phyloP scores from a whole-genome alignment of 495 filamentous ascomycete genomes.

The Penicillium atrosanguineum region DNA sequence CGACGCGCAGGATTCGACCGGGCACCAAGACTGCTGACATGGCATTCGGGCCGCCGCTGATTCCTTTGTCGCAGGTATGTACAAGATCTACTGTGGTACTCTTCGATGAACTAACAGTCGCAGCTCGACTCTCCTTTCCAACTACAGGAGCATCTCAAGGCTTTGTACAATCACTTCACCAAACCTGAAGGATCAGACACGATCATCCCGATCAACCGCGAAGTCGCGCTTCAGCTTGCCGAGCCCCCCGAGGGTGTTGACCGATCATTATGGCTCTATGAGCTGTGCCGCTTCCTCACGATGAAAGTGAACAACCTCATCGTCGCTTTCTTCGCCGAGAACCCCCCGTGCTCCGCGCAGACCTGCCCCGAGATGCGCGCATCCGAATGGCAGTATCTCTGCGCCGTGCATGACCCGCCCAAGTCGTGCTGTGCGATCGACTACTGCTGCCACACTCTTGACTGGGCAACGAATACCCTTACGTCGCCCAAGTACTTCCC shows the following conservation, averaged over 20 bases:
- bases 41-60: conserved; percentile 83
- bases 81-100: background rate
- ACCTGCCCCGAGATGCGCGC: conserved; percentile 99
- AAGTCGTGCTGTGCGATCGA: conserved; percentile 97
- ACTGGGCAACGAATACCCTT: conserved; percentile 91
- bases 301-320: conserved; percentile 90
- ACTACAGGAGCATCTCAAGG: conserved; percentile 96
- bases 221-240: conserved; percentile 69
- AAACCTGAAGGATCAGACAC: conserved; percentile 55
- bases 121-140: conserved; percentile 95
- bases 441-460: conserved; percentile 97
- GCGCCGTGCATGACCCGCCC: conserved; percentile 92
- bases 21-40: conserved; percentile 89
- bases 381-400: conserved; percentile 97
- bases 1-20: conserved; percentile 82
- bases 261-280: conserved; percentile 90
- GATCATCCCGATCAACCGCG: conserved; percentile 65
- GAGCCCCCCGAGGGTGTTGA: conserved; percentile 77
- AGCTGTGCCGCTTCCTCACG: conserved; percentile 91
- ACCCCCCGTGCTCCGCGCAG: conserved; percentile 75
- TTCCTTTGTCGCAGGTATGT: conserved; percentile 77
- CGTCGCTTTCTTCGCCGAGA: conserved; percentile 86
- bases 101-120: conserved; percentile 16
- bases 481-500: conserved; percentile 91
- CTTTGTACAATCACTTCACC: conserved; percentile 79